Evolutionary conservation across 345 rosid genomes (phyloP).

Genomic region (Boechera stricta): DNA sequence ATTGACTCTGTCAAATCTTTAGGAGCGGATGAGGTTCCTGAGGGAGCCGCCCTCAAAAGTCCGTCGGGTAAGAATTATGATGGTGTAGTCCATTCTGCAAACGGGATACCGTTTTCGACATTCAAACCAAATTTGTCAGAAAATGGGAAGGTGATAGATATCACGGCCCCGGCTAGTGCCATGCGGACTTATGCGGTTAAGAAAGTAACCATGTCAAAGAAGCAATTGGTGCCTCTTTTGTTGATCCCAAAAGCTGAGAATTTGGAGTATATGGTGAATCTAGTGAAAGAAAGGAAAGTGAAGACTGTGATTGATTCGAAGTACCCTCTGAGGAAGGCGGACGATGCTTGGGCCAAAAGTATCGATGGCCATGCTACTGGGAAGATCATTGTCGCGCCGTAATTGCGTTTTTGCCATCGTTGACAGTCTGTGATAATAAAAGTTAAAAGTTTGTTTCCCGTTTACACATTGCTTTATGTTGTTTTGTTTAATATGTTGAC

Average conservation of each 20-base stretch:
- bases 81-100: slow-evolving; percentile 71
- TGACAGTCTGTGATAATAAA: neutral
- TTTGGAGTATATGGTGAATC: too few relatives aligned
- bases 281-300: slow-evolving; percentile 64
- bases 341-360: slow-evolving; percentile 39
- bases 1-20: too few relatives aligned
- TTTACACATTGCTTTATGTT: neutral
- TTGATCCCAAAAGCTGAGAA: too few relatives aligned
- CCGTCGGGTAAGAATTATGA: slow-evolving; percentile 79
- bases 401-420: neutral
- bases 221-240: too few relatives aligned
- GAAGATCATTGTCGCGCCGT: slow-evolving; percentile 55
- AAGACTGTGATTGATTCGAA: slow-evolving; percentile 67
- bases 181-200: too few relatives aligned
- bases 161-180: slow-evolving; percentile 54
- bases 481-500: too few relatives aligned
- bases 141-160: slow-evolving; percentile 66
- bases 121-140: slow-evolving; percentile 69
- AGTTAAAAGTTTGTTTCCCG: slow-evolving; percentile 1
- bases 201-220: too few relatives aligned
- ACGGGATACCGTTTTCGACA: slow-evolving; percentile 62
- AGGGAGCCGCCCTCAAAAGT: slow-evolving; percentile 71
- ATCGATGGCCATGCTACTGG: slow-evolving; percentile 78
- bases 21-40: slow-evolving; percentile 35
- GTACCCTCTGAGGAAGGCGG: slow-evolving; percentile 61